A percentile compares a stretch with the other conserved stretches of the same genome.
These are phyloP conservation scores for Tephrocybe sp. DNA, from an alignment of 768 basidiomycete genomes.

Conservation along the genomic window DNA sequence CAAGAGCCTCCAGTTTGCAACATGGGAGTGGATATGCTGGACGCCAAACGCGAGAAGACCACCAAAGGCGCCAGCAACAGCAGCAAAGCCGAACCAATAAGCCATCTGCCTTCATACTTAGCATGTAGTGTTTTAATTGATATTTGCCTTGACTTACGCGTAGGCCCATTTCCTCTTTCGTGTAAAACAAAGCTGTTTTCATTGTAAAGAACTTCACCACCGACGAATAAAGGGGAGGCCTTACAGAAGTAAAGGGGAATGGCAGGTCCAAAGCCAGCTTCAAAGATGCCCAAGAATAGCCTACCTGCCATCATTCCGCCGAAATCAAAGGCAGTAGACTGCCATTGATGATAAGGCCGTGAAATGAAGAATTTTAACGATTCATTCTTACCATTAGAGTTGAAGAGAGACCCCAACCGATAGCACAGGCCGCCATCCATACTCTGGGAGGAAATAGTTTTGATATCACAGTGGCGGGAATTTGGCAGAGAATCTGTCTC, in stretches of 20 bases:
- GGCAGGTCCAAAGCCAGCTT: constrained; percentile 74
- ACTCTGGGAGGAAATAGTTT: constrained; percentile 67
- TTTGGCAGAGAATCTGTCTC: constrained; percentile 62
- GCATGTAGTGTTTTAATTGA: background rate
- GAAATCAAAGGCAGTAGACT: constrained; percentile 64
- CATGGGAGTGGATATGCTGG: constrained; percentile 50
- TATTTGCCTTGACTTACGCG: constrained; percentile 36
- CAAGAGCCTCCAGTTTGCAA: constrained; percentile 58
- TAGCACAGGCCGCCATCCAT: constrained; percentile 62
- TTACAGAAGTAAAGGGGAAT: constrained; percentile 78
- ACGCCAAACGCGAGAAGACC: constrained; percentile 83
- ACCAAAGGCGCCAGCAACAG: constrained; percentile 81
- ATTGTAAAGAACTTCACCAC: background rate
- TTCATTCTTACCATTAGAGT: constrained; percentile 55
- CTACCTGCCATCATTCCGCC: constrained; percentile 55
- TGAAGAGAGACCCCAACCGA: constrained; percentile 78
- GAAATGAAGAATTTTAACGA: background rate
- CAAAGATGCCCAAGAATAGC: constrained; percentile 70
- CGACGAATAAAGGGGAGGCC: constrained; percentile 18
- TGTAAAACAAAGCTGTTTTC: constrained; percentile 71
- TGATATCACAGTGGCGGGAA: constrained; percentile 62
- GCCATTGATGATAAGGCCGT: background rate
- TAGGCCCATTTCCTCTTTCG: constrained; percentile 68
- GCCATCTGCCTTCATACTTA: constrained; percentile 44
- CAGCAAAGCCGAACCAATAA: constrained; percentile 83